phyloP scores from a whole-genome alignment of 106 monocot genomes.

The Agapanthus africanus region DNA sequence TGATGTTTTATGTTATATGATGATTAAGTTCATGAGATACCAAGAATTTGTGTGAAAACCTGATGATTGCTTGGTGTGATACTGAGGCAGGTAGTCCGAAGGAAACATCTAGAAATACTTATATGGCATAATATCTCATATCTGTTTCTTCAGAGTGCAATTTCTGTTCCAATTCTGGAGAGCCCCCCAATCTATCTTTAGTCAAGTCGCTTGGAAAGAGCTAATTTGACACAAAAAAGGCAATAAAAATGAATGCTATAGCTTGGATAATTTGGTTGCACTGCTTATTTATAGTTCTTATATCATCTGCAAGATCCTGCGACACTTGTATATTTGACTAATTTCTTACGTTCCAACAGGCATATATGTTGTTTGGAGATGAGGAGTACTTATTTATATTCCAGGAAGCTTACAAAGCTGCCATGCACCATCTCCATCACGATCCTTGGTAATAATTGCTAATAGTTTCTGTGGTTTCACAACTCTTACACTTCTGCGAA shows the following conservation, averaged over 20 bases:
- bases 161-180: no score
- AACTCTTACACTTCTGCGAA: neutral
- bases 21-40: neutral
- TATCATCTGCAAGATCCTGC: neutral
- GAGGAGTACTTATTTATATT: constrained; percentile 96
- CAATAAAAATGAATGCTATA: neutral
- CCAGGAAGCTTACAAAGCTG: constrained; percentile 96
- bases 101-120: neutral
- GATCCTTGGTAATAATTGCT: constrained; percentile 79
- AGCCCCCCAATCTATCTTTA: no score
- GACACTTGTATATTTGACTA: neutral
- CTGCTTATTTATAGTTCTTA: neutral
- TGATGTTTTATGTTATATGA: neutral
- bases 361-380: constrained; percentile 95
- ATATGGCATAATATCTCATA: no score
- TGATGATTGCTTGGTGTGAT: neutral
- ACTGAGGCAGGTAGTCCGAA: neutral
- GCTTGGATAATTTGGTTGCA: neutral
- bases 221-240: no score
- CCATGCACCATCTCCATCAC: constrained; percentile 81
- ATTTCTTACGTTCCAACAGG: constrained; percentile 35
- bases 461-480: constrained; percentile 4
- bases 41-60: neutral
- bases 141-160: no score
- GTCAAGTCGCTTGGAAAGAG: no score